Conservation (phyloP, 352 stramenopile genomes). For the Phytopythium montanum region DNA sequence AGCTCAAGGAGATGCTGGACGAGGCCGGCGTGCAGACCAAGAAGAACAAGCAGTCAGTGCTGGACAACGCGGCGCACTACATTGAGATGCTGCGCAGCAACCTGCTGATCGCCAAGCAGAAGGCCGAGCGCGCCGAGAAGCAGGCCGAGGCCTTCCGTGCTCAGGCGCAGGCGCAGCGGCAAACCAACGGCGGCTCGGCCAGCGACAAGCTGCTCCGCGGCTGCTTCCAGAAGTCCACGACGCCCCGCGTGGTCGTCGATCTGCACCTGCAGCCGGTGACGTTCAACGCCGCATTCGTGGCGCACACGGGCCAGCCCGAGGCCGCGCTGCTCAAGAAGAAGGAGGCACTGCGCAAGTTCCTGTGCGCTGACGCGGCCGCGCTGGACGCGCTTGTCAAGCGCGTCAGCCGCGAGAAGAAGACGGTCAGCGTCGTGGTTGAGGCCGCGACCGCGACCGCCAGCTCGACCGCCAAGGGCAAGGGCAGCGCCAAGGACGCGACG, state of each 20-base stretch:
- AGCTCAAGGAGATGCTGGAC: constrained; percentile 63
- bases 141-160: constrained; percentile 45
- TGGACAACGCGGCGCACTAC: constrained; percentile 71
- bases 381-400: constrained; percentile 44
- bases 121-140: constrained; percentile 49
- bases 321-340: constrained; percentile 54
- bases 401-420: constrained; percentile 41
- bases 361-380: constrained; percentile 42
- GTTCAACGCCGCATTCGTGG: constrained; percentile 60
- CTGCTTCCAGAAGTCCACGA: constrained; percentile 62
- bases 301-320: constrained; percentile 43
- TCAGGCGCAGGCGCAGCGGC: constrained; percentile 26
- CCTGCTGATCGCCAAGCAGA: constrained; percentile 54
- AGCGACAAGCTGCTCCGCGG: constrained; percentile 27
- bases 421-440: constrained; percentile 35
- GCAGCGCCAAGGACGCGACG: constrained; percentile 7
- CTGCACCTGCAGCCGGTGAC: constrained; percentile 52
- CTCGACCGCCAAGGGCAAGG: no score
- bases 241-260: constrained; percentile 51
- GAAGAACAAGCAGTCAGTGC: constrained; percentile 78
- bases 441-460: constrained; percentile 14
- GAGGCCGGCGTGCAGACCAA: constrained; percentile 70
- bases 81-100: constrained; percentile 66
- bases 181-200: constrained; percentile 14
- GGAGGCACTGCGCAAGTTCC: constrained; percentile 40